Evolutionary conservation across 345 rosid species (phyloP).

Genomic region (Pugionium dolabratum): DNA sequence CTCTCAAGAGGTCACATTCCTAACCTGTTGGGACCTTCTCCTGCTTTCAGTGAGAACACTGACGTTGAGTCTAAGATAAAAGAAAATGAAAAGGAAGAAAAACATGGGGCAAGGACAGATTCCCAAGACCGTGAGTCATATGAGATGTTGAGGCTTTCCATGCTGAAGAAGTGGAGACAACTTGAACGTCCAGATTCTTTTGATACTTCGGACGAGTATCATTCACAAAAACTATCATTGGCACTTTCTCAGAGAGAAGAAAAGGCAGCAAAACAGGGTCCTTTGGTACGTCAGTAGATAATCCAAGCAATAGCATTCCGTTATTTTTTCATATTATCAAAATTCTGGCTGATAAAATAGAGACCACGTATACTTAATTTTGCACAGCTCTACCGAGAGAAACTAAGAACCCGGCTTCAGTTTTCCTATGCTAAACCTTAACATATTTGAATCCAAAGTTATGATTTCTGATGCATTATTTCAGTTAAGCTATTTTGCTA

Average conservation of each 20-base stretch:
- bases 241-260: constrained; percentile 73
- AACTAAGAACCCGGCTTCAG: not conserved
- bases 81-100: constrained; percentile 44
- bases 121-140: constrained; percentile 61
- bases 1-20: constrained; percentile 61
- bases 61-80: constrained; percentile 54
- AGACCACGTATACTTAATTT: constrained; percentile 15
- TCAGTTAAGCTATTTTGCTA: not conserved
- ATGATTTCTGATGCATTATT: constrained; percentile 5
- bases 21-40: constrained; percentile 61
- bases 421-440: constrained; percentile 4
- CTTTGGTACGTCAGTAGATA: constrained; percentile 58
- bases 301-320: constrained; percentile 23
- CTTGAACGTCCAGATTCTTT: constrained; percentile 86
- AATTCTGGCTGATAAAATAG: constrained; percentile 5
- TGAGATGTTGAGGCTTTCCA: constrained; percentile 55
- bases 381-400: not conserved
- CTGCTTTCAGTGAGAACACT: constrained; percentile 48
- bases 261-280: constrained; percentile 61
- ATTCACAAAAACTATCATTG: constrained; percentile 83
- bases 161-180: constrained; percentile 73
- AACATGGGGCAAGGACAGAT: constrained; percentile 44
- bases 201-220: constrained; percentile 84
- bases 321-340: not conserved
- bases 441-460: constrained; percentile 2